These are phyloP conservation scores for Penicillium italicum DNA, from an alignment of 2,329 filamentous ascomycete species.

Conservation along the genomic window DNA sequence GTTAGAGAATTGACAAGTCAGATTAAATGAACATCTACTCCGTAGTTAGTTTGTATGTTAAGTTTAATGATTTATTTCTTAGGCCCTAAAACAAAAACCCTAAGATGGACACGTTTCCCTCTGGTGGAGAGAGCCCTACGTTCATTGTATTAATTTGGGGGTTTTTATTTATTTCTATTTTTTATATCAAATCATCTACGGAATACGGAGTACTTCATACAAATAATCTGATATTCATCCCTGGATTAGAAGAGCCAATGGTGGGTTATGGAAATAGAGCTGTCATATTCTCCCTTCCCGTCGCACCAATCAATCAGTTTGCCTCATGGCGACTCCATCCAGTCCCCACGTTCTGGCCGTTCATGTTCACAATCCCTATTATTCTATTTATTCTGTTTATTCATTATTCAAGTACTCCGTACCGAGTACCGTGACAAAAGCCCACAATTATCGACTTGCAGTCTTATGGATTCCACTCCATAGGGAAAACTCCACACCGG, in stretches of 20 bases:
- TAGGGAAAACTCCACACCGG: neutral
- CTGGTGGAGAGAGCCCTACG: slow-evolving; percentile 3
- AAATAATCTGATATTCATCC: neutral
- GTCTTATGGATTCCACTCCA: slow-evolving; percentile 1
- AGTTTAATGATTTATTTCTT: slow-evolving; percentile 1
- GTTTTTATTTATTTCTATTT: neutral
- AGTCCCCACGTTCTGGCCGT: slow-evolving; percentile 16
- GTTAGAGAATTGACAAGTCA: slow-evolving; percentile 20
- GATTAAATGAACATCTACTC: neutral
- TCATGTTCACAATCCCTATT: slow-evolving; percentile 2
- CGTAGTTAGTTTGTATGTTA: no score
- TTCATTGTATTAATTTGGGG: neutral
- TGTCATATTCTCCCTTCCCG: slow-evolving; percentile 29
- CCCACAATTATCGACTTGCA: neutral
- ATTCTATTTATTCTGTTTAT: neutral
- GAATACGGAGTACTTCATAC: no score
- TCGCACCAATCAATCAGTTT: neutral
- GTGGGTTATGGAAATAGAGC: slow-evolving; percentile 28
- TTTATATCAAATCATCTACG: neutral
- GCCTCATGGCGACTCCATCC: slow-evolving; percentile 9
- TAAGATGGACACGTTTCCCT: slow-evolving; percentile 18
- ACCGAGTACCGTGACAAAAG: neutral
- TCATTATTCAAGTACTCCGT: neutral
- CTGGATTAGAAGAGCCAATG: neutral
- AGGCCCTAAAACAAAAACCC: slow-evolving; percentile 14